Evolutionary conservation across 2,329 filamentous ascomycete genomes (phyloP).

Genomic region (Aspergillus candidus): DNA sequence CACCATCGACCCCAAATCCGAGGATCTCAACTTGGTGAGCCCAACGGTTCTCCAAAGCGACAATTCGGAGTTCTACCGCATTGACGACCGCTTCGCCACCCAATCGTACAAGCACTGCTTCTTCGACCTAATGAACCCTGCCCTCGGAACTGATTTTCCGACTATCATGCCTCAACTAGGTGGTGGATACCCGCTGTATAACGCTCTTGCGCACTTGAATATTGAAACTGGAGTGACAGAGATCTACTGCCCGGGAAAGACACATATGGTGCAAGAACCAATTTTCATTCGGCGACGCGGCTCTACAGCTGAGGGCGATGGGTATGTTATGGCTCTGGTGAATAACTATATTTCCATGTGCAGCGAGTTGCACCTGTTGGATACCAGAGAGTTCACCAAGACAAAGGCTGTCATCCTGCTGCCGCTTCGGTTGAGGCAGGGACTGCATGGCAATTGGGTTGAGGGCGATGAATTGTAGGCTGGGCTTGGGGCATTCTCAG

Average conservation of each 20-base stretch:
- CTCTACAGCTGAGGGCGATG: slow-evolving; percentile 15
- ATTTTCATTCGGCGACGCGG: slow-evolving; percentile 17
- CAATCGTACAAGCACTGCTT: slow-evolving; percentile 36
- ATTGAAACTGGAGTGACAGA: slow-evolving; percentile 32
- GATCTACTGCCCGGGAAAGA: slow-evolving; percentile 42
- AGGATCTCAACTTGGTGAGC: slow-evolving; percentile 18
- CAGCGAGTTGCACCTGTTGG: slow-evolving; percentile 19
- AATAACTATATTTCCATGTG: slow-evolving; percentile 20
- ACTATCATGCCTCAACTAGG: slow-evolving; percentile 24
- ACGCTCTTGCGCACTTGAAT: slow-evolving; percentile 43
- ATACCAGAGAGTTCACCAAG: slow-evolving; percentile 10
- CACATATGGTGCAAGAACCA: slow-evolving; percentile 24
- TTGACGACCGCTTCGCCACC: slow-evolving; percentile 43
- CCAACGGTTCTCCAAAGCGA: slow-evolving; percentile 16
- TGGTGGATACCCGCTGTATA: slow-evolving; percentile 37
- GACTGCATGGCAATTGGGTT: slow-evolving; percentile 21
- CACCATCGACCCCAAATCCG: slow-evolving; percentile 19
- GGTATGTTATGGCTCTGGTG: slow-evolving; percentile 17
- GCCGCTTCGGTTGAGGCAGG: slow-evolving; percentile 13
- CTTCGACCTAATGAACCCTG: slow-evolving; percentile 41
- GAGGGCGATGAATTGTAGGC: not conserved
- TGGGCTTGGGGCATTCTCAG: no score
- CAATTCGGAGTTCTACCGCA: slow-evolving; percentile 47
- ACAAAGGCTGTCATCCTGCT: slow-evolving; percentile 10
- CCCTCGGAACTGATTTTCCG: slow-evolving; percentile 27